Evolutionary conservation across 768 basidiomycete genomes (phyloP), one percentile per base, ranked within the genome.

Genomic region (Clitopilus passeckerianus): DNA sequence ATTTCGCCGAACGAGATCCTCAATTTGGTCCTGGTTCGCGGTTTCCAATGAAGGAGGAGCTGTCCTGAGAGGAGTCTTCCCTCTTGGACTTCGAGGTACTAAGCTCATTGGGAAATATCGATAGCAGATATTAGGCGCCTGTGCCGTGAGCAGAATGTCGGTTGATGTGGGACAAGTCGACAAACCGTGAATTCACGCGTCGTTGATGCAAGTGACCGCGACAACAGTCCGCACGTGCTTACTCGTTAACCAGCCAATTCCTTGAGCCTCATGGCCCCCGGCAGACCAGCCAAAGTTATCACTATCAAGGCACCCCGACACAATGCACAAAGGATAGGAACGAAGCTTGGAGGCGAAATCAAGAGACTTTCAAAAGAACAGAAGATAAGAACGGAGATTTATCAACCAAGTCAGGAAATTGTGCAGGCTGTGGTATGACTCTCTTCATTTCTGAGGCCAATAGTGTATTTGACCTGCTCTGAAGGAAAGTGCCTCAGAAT

Each of bases 401-500:
- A 81, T 62, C 87, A 89, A 66, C 82, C 89, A 16, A 84, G 80
- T 53, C 76, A 80, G 8, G 87, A 89, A 59, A 71, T 91, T 24
- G 80, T 80, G 14, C 82, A 84, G 55, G 86, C 89, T 30, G 82
- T 89, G 63, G 90, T 91, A 64, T 58, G 87, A 18, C 57, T 35
- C 34, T 55, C 54, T 53, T 43, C 33, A 22, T 16, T 15, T 58
- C 46, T 14, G 7, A 54, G 9, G 27, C 27, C 27, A 30, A 50
- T 34, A 58, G 58, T 14, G 44, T 12, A 35, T 43, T 58, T 53
- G 30, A 37, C 27, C 16, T 50, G 20, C 34, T 35, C 24, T 56
- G 35, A 52, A 84, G 82, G 91, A 93, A 70, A 86, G 84, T 66
- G 89, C 91, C 9, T 91, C 89, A 9, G 89, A 91, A 63, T 93